Evolutionary conservation across 257 asterid genomes (phyloP).

Genomic region (Cynanchum wilfordii): DNA sequence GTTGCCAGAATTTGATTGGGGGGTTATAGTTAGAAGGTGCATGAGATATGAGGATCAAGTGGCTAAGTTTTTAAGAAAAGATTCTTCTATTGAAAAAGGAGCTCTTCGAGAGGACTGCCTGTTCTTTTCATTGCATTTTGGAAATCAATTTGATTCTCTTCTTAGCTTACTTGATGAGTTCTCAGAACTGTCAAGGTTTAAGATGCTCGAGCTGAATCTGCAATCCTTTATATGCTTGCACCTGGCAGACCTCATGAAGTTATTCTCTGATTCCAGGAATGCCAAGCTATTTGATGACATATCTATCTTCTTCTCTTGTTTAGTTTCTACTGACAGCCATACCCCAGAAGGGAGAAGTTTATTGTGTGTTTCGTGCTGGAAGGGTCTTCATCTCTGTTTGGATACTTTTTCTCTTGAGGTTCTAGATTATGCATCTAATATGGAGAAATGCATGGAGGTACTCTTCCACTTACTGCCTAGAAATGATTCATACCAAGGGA

Average conservation of each 20-base stretch:
- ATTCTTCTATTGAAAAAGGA: slow-evolving; percentile 39
- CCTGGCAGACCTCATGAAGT: slow-evolving; percentile 58
- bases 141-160: slow-evolving; percentile 62
- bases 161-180: slow-evolving; percentile 81
- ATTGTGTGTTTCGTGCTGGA: slow-evolving; percentile 82
- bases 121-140: slow-evolving; percentile 64
- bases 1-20: slow-evolving; percentile 85
- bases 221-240: slow-evolving; percentile 68
- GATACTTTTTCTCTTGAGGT: slow-evolving; percentile 40
- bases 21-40: slow-evolving; percentile 57
- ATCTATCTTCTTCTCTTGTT: slow-evolving; percentile 46
- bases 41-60: slow-evolving; percentile 69
- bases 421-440: slow-evolving; percentile 35
- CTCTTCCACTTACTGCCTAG: slow-evolving; percentile 57
- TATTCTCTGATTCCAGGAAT: slow-evolving; percentile 65
- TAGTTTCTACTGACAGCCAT: slow-evolving; percentile 43
- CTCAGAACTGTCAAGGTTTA: slow-evolving; percentile 65
- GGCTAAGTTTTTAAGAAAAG: slow-evolving; percentile 35
- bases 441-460: slow-evolving; percentile 72
- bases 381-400: slow-evolving; percentile 66
- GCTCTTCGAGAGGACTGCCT: slow-evolving; percentile 77
- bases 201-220: slow-evolving; percentile 71
- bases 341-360: slow-evolving; percentile 40
- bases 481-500: slow-evolving; percentile 32
- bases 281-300: slow-evolving; percentile 70